Conservation (phyloP, 2,329 filamentous ascomycete genomes). For the Ophiostoma sp. region DNA sequence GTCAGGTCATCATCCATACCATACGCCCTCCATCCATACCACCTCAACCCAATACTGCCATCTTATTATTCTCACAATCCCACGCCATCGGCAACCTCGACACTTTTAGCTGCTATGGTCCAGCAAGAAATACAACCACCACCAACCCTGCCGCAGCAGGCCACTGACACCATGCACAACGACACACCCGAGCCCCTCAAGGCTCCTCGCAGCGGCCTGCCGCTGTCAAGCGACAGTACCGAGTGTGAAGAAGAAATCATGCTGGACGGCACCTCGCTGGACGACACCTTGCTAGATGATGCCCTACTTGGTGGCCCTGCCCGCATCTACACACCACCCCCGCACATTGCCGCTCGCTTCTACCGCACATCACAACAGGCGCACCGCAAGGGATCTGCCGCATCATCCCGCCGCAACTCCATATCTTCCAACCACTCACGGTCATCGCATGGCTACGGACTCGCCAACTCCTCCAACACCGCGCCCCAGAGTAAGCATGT, state of each 20-base stretch:
- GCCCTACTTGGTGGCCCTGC: constrained; percentile 2
- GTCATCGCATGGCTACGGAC: constrained; percentile 56
- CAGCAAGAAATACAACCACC: constrained; percentile 19
- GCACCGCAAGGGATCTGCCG: constrained; percentile 68
- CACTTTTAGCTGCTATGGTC: background rate
- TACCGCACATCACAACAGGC: constrained; percentile 57
- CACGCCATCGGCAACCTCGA: too few species aligned
- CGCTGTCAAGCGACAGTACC: constrained; percentile 21
- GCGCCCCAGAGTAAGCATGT: constrained; percentile 69
- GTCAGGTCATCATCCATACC: background rate
- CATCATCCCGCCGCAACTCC: constrained; percentile 74
- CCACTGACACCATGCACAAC: constrained; percentile 18
- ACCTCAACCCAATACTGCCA: background rate
- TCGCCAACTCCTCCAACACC: constrained; percentile 34
- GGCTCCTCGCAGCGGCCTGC: constrained; percentile 1
- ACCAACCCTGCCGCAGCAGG: constrained; percentile 3
- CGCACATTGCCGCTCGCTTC: constrained; percentile 73
- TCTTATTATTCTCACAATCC: background rate
- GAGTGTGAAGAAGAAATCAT: constrained; percentile 23
- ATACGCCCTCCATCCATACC: background rate
- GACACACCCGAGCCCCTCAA: constrained; percentile 14
- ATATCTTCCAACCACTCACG: constrained; percentile 70
- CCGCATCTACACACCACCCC: constrained; percentile 58
- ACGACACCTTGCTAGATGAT: background rate
- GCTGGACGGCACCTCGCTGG: background rate